Conservation (phyloP, 768 basidiomycete genomes). For the Boletus vinaceobasis region DNA sequence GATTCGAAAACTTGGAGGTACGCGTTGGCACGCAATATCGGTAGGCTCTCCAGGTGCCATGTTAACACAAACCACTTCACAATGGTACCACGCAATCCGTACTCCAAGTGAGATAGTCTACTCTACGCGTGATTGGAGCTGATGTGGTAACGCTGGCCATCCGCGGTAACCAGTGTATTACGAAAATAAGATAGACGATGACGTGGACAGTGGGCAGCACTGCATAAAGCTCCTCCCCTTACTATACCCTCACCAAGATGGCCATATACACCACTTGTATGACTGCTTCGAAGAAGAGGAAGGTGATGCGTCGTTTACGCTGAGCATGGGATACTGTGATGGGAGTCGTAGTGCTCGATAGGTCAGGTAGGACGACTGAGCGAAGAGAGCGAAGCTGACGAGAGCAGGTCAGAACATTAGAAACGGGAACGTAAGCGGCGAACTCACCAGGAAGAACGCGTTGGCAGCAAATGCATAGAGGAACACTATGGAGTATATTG, state of each 20-base stretch:
- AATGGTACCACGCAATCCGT: neutral
- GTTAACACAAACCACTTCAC: neutral
- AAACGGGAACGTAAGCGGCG: neutral
- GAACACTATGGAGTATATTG: conserved; percentile 70
- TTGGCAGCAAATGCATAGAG: conserved; percentile 85
- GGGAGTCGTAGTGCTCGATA: conserved; percentile 40
- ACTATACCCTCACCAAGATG: conserved; percentile 62
- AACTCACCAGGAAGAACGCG: conserved; percentile 84
- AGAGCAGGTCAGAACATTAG: neutral
- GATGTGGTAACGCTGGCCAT: neutral
- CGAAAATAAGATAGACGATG: neutral
- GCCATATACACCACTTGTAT: conserved; percentile 85
- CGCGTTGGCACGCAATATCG: neutral
- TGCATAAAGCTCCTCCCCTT: neutral
- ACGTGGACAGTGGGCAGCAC: neutral
- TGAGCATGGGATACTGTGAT: conserved; percentile 74
- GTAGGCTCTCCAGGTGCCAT: neutral
- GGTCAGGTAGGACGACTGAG: conserved; percentile 85
- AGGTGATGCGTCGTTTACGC: conserved; percentile 80
- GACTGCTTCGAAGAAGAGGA: conserved; percentile 83
- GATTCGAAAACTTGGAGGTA: neutral
- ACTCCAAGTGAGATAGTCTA: neutral
- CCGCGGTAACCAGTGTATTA: conserved; percentile 3
- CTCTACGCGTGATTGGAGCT: neutral
- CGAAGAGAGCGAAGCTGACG: conserved; percentile 88